Evolutionary conservation across 345 rosid species (phyloP).

Genomic region (Moricandia arvensis): DNA sequence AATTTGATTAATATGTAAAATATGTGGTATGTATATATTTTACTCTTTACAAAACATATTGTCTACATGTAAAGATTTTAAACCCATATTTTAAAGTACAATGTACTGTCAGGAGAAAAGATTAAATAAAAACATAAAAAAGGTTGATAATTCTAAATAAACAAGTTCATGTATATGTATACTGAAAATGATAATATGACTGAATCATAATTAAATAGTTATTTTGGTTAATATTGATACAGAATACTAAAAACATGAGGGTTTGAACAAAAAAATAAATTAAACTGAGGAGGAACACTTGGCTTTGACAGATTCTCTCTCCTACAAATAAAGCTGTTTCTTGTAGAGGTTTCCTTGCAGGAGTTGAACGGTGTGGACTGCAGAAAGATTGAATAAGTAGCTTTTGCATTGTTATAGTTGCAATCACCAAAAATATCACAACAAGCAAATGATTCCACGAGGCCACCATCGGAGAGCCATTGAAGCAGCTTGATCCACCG

Average conservation of each 20-base stretch:
- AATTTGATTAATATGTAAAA: no score
- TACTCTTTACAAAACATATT: not conserved
- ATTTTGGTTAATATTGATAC: not conserved
- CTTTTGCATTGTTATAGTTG: conserved; percentile 54
- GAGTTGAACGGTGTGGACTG: conserved; percentile 63
- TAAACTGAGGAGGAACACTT: not conserved
- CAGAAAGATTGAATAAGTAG: conserved; percentile 65
- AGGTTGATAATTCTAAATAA: not conserved
- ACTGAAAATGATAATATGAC: not conserved
- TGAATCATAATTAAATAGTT: not conserved
- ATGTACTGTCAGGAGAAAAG: not conserved
- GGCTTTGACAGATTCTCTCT: not conserved
- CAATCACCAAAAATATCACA: conserved; percentile 44
- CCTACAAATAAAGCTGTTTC: conserved; percentile 37
- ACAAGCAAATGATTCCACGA: conserved; percentile 50
- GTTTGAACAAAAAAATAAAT: not conserved
- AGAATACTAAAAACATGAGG: not conserved
- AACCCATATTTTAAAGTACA: not conserved
- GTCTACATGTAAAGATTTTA: no score
- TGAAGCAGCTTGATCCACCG: conserved; percentile 42
- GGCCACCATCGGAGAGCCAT: conserved; percentile 43
- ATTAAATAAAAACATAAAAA: not conserved
- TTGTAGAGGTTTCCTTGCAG: conserved; percentile 31
- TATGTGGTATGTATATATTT: no score
- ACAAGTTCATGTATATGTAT: not conserved